Evolutionary conservation across 257 asterid species (phyloP).

Genomic region (Agastache rugosa): DNA sequence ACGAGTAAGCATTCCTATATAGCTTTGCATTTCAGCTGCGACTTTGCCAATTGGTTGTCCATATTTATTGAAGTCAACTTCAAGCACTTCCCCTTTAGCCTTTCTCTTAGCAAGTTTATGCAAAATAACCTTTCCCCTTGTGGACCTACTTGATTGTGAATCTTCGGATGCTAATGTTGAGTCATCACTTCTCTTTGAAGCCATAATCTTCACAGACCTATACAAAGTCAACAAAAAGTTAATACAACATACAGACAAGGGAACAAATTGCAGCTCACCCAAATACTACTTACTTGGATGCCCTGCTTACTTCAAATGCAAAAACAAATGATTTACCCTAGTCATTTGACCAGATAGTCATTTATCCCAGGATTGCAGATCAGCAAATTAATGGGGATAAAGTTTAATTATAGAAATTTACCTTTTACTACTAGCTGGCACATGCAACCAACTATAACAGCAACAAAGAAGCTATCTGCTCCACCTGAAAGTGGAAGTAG

Average conservation of each 20-base stretch:
- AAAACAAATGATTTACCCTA: no score
- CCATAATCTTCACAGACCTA: no score
- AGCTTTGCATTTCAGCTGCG: slow-evolving; percentile 17
- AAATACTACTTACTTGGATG: no score
- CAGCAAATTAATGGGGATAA: not conserved
- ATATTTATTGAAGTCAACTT: not conserved
- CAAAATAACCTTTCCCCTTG: no score
- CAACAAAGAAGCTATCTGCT: slow-evolving; percentile 95
- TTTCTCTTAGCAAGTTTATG: not conserved
- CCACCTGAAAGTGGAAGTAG: slow-evolving; percentile 98
- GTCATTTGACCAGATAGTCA: no score
- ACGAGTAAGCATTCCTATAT: slow-evolving; percentile 20
- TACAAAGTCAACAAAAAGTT: no score
- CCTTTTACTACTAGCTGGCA: slow-evolving; percentile 96
- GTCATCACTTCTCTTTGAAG: no score
- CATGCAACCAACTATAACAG: slow-evolving; percentile 98
- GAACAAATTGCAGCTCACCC: no score
- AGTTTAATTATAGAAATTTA: slow-evolving; percentile 36
- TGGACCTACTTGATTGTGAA: no score
- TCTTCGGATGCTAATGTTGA: no score
- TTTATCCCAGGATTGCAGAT: slow-evolving; percentile 25
- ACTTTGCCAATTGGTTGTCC: slow-evolving; percentile 9
- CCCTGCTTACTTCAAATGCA: no score
- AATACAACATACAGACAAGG: no score
- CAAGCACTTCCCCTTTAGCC: not conserved